These are phyloP conservation scores for Paxillus involutus DNA, from an alignment of 768 basidiomycete genomes.

Conservation along the genomic window DNA sequence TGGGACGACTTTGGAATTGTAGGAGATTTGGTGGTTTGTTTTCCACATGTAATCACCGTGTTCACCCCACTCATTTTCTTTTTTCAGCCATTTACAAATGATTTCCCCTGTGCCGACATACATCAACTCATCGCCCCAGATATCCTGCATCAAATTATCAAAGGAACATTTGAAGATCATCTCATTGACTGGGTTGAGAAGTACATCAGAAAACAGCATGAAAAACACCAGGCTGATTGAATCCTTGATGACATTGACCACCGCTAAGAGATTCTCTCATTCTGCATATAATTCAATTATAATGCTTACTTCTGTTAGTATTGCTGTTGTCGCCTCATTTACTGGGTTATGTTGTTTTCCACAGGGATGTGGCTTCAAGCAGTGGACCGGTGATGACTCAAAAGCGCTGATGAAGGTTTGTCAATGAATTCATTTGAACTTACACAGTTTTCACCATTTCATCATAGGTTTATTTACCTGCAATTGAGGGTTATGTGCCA, in stretches of 20 bases:
- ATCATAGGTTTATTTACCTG: constrained; percentile 29
- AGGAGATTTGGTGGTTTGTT: too few relatives aligned
- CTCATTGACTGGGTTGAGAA: too few relatives aligned
- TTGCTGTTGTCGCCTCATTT: constrained; percentile 27
- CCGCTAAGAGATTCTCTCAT: constrained; percentile 10
- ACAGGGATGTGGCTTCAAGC: constrained; percentile 30
- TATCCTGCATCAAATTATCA: too few relatives aligned
- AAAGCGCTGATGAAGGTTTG: constrained; percentile 38
- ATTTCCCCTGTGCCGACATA: too few relatives aligned
- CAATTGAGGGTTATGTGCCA: constrained; percentile 24
- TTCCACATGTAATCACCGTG: too few relatives aligned
- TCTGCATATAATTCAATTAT: too few relatives aligned
- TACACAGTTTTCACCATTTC: not conserved
- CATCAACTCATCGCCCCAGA: too few relatives aligned
- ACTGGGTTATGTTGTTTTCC: constrained; percentile 28
- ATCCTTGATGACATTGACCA: constrained; percentile 32
- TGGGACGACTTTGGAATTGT: too few relatives aligned
- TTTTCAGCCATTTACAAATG: too few relatives aligned
- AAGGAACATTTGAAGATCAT: too few relatives aligned
- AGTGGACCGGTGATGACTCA: constrained; percentile 40
- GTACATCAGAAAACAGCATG: not conserved
- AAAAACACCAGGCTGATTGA: not conserved
- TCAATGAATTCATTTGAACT: not conserved
- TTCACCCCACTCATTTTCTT: too few relatives aligned
- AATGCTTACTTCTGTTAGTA: constrained; percentile 13